A percentile compares a stretch with the other conserved stretches of the same genome.
Evolutionary conservation across 2,329 filamentous ascomycete genomes (phyloP).

Genomic region (Xylaria polymorpha): DNA sequence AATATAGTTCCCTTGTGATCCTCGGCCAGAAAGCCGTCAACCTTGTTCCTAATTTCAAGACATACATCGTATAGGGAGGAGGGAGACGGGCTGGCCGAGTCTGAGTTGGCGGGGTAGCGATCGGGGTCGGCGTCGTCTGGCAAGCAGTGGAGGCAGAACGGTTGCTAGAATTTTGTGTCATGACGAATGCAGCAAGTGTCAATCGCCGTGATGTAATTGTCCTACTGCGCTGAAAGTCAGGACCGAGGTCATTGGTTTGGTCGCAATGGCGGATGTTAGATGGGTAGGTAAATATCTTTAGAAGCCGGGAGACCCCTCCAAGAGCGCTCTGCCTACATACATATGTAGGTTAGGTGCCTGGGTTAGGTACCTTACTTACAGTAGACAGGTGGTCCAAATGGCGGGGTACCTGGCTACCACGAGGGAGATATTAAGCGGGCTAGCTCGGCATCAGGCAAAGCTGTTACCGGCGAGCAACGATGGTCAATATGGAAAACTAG

Average conservation of each 20-base stretch:
- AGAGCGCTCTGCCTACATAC: too few relatives aligned
- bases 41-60: conserved; percentile 63
- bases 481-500: not conserved
- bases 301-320: too few relatives aligned
- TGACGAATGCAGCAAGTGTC: conserved; percentile 25
- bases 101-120: conserved; percentile 31
- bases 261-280: conserved; percentile 13
- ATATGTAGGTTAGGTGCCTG: too few relatives aligned
- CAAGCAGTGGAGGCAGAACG: conserved; percentile 23
- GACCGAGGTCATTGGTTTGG: conserved; percentile 7
- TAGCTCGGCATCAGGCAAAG: conserved; percentile 1
- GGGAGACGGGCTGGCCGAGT: conserved; percentile 22
- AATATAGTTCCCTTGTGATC: conserved; percentile 63
- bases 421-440: conserved; percentile 1
- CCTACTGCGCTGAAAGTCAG: conserved; percentile 1
- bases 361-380: not conserved
- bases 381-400: conserved; percentile 12
- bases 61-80: conserved; percentile 40
- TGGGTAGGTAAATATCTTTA: not conserved
- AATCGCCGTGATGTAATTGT: conserved; percentile 12
- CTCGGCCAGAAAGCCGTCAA: conserved; percentile 71
- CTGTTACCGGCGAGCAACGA: conserved; percentile 1
- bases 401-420: conserved; percentile 26
- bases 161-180: conserved; percentile 33
- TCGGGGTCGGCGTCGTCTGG: conserved; percentile 25